Percentiles rank a stretch among this genome's conserved stretches.
phyloP scores from a whole-genome alignment of 441 rosid species.

The Croton setiger region DNA sequence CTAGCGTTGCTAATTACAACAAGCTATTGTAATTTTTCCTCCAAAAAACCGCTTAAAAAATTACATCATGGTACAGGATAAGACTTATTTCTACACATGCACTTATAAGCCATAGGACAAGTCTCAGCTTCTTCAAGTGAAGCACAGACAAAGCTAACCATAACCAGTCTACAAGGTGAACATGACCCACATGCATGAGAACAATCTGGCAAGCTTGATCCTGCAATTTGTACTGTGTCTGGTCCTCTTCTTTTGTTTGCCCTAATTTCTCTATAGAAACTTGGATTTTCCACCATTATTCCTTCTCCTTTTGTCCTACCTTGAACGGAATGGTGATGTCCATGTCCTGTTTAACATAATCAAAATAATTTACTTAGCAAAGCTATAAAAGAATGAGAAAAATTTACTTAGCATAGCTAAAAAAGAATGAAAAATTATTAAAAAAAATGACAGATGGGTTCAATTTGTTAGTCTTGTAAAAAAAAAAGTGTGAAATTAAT shows the following conservation, averaged over 20 bases:
- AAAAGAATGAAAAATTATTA: too few species aligned
- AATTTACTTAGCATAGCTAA: too few species aligned
- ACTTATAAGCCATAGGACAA: constrained; percentile 88
- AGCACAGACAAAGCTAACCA: constrained; percentile 88
- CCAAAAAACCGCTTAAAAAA: background rate
- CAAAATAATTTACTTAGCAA: too few species aligned
- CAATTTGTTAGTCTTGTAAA: too few species aligned
- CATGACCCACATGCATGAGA: constrained; percentile 94
- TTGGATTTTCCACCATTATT: constrained; percentile 14
- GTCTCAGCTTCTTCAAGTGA: constrained; percentile 77
- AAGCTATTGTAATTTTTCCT: too few species aligned
- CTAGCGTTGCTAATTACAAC: background rate
- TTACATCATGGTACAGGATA: constrained; percentile 63
- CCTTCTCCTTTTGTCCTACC: constrained; percentile 17
- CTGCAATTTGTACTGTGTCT: constrained; percentile 65
- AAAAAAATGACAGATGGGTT: too few species aligned
- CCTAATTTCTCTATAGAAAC: constrained; percentile 27
- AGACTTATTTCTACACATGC: constrained; percentile 78
- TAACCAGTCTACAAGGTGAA: constrained; percentile 75
- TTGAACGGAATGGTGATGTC: constrained; percentile 22
- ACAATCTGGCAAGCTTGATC: constrained; percentile 86
- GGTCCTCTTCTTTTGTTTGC: constrained; percentile 30
- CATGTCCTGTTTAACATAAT: constrained; percentile 25
- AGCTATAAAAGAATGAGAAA: too few species aligned
- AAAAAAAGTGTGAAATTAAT: too few species aligned